Evolutionary conservation across 106 monocot species (phyloP).

Genomic region (Acanthochlamys bracteata): DNA sequence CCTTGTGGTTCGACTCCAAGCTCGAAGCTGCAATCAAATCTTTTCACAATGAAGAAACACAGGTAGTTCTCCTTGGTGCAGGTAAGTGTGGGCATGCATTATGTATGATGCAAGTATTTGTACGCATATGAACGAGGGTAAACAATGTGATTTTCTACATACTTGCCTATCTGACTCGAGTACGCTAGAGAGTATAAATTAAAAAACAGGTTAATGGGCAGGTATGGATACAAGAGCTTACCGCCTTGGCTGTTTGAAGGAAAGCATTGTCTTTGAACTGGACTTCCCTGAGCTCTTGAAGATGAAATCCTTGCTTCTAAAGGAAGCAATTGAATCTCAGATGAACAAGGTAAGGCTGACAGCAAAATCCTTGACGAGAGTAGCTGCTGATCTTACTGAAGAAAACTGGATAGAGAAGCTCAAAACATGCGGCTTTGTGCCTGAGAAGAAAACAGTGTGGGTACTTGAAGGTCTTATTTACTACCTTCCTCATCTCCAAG

Average conservation of each 20-base stretch:
- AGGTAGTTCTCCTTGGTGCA: constrained; percentile 51
- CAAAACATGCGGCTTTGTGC: constrained; percentile 36
- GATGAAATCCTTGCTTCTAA: constrained; percentile 31
- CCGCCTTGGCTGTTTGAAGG: constrained; percentile 57
- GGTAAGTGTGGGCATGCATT: constrained; percentile 24
- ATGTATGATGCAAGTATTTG: not conserved
- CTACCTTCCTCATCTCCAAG: constrained; percentile 56
- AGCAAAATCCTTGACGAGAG: constrained; percentile 32
- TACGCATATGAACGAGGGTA: not conserved
- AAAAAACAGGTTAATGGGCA: not conserved
- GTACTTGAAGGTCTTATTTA: constrained; percentile 72
- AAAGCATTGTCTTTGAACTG: constrained; percentile 66
- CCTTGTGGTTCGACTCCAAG: constrained; percentile 82
- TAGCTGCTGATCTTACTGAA: constrained; percentile 44
- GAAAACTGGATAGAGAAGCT: constrained; percentile 62
- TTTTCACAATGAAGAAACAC: constrained; percentile 20
- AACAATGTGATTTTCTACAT: not conserved
- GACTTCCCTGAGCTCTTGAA: constrained; percentile 52
- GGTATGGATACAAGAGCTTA: constrained; percentile 98
- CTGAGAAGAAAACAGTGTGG: constrained; percentile 70
- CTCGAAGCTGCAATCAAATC: constrained; percentile 51
- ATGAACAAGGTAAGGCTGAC: constrained; percentile 13
- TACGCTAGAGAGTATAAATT: not conserved
- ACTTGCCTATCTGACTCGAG: not conserved
- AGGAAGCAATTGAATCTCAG: constrained; percentile 26